A percentile compares a stretch with the other conserved stretches of the same genome.
Evolutionary conservation across 1,284 basidiomycete species (phyloP).

Genomic region (Phaffia rhodozyma): DNA sequence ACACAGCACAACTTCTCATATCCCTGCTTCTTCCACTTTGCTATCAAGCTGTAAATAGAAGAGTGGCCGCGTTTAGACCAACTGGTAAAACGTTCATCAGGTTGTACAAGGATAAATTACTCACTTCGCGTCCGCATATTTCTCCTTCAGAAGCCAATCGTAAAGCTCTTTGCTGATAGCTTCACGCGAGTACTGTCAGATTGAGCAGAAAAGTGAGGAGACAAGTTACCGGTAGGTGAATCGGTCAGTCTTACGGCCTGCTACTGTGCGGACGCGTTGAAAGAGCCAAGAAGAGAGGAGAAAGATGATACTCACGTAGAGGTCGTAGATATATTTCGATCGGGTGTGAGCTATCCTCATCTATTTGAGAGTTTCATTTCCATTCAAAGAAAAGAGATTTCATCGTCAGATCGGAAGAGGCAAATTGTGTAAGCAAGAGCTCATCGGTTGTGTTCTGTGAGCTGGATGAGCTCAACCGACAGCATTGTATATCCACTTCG

Average conservation of each 20-base stretch:
- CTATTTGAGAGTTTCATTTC: not conserved
- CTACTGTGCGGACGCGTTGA: too few relatives aligned
- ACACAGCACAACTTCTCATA: constrained; percentile 98
- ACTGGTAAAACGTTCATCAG: not conserved
- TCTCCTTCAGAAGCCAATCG: constrained; percentile 96
- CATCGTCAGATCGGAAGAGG: too few relatives aligned
- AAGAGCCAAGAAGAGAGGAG: too few relatives aligned
- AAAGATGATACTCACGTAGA: constrained; percentile 44
- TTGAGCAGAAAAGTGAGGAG: too few relatives aligned
- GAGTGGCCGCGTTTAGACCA: not conserved
- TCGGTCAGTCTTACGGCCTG: too few relatives aligned
- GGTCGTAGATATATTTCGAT: constrained; percentile 81
- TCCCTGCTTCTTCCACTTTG: constrained; percentile 98
- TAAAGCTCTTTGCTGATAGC: constrained; percentile 73
- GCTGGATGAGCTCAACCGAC: not conserved
- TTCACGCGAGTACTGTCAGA: too few relatives aligned
- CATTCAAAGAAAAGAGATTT: too few relatives aligned
- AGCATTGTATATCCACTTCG: not conserved
- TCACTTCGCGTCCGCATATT: constrained; percentile 93
- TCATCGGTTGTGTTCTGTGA: not conserved
- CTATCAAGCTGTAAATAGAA: constrained; percentile 61
- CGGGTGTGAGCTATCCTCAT: constrained; percentile 16
- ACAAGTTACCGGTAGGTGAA: too few relatives aligned
- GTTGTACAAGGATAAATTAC: constrained; percentile 30
- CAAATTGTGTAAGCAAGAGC: not conserved